A percentile compares a stretch with the other conserved stretches of the same genome.
Conservation (phyloP, 176 grass and related monocot genomes). For the Aegilops sharonensis region DNA sequence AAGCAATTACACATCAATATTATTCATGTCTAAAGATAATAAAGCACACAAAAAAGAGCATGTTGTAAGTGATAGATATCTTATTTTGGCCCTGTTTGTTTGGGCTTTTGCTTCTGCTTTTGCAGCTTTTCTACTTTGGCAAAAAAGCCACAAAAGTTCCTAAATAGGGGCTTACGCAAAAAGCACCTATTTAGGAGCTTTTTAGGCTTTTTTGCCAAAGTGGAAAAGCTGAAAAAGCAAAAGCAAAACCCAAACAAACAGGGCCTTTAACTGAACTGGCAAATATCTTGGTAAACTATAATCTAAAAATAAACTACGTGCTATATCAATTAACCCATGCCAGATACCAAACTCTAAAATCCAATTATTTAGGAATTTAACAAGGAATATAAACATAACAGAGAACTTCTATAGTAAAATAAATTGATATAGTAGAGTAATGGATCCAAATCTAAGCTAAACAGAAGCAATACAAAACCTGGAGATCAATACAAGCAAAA, state of each 20-base stretch:
- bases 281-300: neutral
- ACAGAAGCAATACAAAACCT: neutral
- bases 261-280: neutral
- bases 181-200: no score
- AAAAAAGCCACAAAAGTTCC: no score
- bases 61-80: neutral
- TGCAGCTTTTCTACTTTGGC: no score
- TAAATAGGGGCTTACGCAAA: no score
- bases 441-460: slow-evolving; percentile 35
- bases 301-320: slow-evolving; percentile 5
- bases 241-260: no score
- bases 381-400: neutral
- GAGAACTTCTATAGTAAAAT: slow-evolving; percentile 14
- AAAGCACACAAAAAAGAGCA: slow-evolving; percentile 21
- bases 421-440: slow-evolving; percentile 20
- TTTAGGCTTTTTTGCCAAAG: no score
- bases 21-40: slow-evolving; percentile 13
- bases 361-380: slow-evolving; percentile 14
- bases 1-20: slow-evolving; percentile 18
- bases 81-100: neutral
- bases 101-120: no score
- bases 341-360: slow-evolving; percentile 14
- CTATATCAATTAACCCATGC: neutral
- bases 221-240: no score
- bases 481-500: slow-evolving; percentile 13